Conservation (phyloP, 78 protist species). For the Dictyostelium capitatum region DNA sequence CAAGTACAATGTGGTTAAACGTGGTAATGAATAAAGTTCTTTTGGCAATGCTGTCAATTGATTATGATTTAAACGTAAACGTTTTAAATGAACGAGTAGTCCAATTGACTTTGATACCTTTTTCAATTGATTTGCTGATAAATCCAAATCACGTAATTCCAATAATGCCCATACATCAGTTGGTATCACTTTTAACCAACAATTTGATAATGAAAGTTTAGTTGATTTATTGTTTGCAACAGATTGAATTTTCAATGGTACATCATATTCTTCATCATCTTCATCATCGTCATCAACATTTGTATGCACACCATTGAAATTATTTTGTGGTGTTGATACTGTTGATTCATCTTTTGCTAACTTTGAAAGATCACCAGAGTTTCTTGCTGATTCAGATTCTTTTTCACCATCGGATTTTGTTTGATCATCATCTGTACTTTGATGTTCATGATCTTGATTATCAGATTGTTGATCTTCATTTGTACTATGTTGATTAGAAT, state of each 20-base stretch:
- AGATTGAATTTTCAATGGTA: conserved; percentile 45
- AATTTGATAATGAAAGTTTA: conserved; percentile 31
- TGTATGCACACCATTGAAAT: neutral
- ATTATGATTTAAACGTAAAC: conserved; percentile 55
- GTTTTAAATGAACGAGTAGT: conserved; percentile 47
- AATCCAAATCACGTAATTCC: conserved; percentile 62
- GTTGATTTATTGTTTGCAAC: conserved; percentile 28
- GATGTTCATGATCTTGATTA: conserved; percentile 29
- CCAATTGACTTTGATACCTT: conserved; percentile 72
- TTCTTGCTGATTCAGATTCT: neutral
- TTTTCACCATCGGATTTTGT: conserved; percentile 18
- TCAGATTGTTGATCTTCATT: neutral
- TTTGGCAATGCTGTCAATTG: conserved; percentile 67
- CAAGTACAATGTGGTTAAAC: conserved; percentile 63
- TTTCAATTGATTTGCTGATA: conserved; percentile 72
- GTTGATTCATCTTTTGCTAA: conserved; percentile 4
- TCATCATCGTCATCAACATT: conserved; percentile 55
- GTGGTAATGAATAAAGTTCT: conserved; percentile 41
- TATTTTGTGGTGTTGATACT: conserved; percentile 45
- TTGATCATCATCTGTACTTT: conserved; percentile 65
- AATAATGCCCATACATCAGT: conserved; percentile 50
- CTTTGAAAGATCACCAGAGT: neutral
- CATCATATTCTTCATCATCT: conserved; percentile 66
- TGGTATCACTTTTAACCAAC: conserved; percentile 69
- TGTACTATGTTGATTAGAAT: neutral